Conservation (phyloP, 768 basidiomycete species). For the Termitomyces sp. region DNA sequence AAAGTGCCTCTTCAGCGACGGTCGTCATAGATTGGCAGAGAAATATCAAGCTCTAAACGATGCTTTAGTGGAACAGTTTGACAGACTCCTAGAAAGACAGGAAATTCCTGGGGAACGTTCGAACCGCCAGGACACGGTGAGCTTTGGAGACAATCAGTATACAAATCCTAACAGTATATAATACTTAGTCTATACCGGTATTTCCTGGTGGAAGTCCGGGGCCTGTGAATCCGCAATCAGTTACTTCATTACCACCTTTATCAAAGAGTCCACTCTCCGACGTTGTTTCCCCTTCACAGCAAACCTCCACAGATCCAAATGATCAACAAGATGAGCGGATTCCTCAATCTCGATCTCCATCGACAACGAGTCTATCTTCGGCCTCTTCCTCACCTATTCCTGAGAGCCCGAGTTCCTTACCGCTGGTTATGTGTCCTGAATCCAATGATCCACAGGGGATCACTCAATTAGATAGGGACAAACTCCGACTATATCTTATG, state of each 20-base stretch:
- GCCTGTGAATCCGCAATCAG: not conserved
- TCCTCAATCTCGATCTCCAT: not conserved
- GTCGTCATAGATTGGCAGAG: too few species aligned
- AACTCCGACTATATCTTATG: not conserved
- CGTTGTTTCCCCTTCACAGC: not conserved
- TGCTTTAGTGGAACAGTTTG: too few species aligned
- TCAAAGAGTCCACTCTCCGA: not conserved
- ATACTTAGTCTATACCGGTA: not conserved
- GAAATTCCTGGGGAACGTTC: too few species aligned
- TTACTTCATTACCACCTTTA: not conserved
- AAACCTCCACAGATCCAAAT: not conserved
- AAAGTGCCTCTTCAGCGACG: too few species aligned
- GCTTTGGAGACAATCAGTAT: not conserved
- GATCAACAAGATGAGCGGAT: not conserved
- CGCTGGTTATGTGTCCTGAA: not conserved
- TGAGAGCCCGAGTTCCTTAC: not conserved
- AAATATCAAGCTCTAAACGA: too few species aligned
- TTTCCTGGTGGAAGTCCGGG: not conserved
- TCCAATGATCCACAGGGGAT: not conserved
- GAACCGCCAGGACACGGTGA: too few species aligned
- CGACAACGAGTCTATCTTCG: not conserved
- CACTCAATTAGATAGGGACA: not conserved
- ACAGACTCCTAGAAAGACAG: too few species aligned
- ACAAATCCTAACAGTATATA: not conserved
- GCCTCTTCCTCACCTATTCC: not conserved